A percentile compares a stretch with the other conserved stretches of the same genome.
Conservation (phyloP, 1,139 yeast genomes). For the Sugiyamaella neomexicana region DNA sequence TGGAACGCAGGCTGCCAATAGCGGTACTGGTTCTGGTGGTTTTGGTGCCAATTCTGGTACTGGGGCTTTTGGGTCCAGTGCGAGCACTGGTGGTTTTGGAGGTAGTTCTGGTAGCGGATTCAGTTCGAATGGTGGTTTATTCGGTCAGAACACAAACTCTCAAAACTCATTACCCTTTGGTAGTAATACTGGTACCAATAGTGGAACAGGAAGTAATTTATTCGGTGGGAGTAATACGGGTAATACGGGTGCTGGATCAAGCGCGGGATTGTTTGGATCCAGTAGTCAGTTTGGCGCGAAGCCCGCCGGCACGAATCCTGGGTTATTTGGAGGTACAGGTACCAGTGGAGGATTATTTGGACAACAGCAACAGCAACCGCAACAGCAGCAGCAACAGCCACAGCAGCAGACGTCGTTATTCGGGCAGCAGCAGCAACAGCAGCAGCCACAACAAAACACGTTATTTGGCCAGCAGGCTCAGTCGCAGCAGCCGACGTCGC, state of each 20-base stretch:
- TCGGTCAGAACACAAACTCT: constrained; percentile 27
- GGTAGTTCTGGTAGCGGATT: constrained; percentile 17
- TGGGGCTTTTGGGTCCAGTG: constrained; percentile 18
- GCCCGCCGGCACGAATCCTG: constrained; percentile 17
- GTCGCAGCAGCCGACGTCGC: constrained; percentile 2
- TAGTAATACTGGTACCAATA: background rate
- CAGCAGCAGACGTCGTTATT: background rate
- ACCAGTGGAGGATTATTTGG: constrained; percentile 3
- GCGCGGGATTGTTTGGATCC: constrained; percentile 38
- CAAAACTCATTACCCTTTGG: constrained; percentile 26
- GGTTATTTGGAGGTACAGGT: constrained; percentile 16
- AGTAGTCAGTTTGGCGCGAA: constrained; percentile 16
- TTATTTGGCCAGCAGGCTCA: constrained; percentile 4
- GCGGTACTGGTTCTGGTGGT: constrained; percentile 16
- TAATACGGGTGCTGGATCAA: constrained; percentile 24
- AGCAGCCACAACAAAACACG: background rate
- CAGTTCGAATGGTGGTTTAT: constrained; percentile 2
- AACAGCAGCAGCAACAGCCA: constrained; percentile 6
- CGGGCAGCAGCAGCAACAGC: constrained; percentile 15
- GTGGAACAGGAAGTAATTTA: background rate
- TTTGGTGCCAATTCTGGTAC: constrained; percentile 17
- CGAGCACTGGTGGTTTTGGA: background rate
- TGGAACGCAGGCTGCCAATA: constrained; percentile 18
- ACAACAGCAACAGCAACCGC: constrained; percentile 3
- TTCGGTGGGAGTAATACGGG: constrained; percentile 9